These are phyloP conservation scores for Posidonia australis DNA, from an alignment of 106 monocot species.

Conservation along the genomic window DNA sequence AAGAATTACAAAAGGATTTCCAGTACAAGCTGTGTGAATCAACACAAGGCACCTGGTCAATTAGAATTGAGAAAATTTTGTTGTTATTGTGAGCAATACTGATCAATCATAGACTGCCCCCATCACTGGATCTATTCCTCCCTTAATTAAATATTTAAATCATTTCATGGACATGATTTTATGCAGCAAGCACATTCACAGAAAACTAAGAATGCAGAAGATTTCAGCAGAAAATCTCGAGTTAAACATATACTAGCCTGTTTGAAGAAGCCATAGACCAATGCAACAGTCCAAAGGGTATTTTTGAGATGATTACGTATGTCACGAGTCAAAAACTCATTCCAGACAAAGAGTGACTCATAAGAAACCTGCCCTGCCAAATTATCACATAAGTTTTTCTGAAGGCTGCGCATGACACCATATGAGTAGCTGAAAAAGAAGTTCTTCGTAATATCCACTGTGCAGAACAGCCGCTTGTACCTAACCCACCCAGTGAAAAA, in stretches of 20 bases:
- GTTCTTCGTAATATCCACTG: conserved; percentile 81
- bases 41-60: too few relatives aligned
- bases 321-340: conserved; percentile 69
- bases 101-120: too few relatives aligned
- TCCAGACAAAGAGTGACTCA: conserved; percentile 92
- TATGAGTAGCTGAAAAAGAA: conserved; percentile 94
- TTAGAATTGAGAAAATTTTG: too few relatives aligned
- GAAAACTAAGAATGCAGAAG: neutral
- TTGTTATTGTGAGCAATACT: too few relatives aligned
- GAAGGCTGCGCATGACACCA: conserved; percentile 70
- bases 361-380: conserved; percentile 38
- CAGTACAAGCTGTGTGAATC: too few relatives aligned
- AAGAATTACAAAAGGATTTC: too few relatives aligned
- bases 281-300: conserved; percentile 72
- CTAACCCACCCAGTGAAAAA: conserved; percentile 28
- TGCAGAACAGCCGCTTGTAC: conserved; percentile 75
- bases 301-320: conserved; percentile 54
- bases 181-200: neutral
- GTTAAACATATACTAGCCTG: conserved; percentile 34
- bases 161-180: too few relatives aligned
- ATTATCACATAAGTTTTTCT: conserved; percentile 51
- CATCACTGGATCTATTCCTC: too few relatives aligned
- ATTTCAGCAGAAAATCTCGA: neutral
- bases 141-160: too few relatives aligned
- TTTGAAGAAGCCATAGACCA: conserved; percentile 85